Base-by-base conservation (phyloP, 768 basidiomycete species). In the Macrolepiota albuminosa region DNA sequence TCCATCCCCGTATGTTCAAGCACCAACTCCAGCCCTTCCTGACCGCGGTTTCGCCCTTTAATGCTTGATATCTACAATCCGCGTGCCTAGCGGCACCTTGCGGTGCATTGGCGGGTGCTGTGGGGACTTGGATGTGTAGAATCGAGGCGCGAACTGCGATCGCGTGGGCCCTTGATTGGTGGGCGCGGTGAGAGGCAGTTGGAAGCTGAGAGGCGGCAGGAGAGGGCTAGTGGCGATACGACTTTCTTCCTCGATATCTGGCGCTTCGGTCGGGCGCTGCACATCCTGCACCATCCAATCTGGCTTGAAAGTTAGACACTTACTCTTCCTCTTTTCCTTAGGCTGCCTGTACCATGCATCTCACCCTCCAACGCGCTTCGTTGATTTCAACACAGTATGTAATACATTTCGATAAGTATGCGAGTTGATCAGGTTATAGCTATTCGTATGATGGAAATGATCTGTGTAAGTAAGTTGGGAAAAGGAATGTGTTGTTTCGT, bases 251-350 rank as follows among this genome's bases (percentile, higher is more conserved):
- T 63, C 60, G 40, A 64, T 26, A 43, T 64, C 60, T 18, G 45
- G 21, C 33, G 24, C 39, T 34, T 43, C 26, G n/a, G 46, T 11
- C 13, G 56, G 62, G 0, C 60, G 57, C 29, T 49, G 54, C 8
- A n/a, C 42, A 8, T 43, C n/a, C 42, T 63, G 60, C 10, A 66
- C 61, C 65, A 66, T 64, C 14, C 61, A 10, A 45, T 64, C 59
- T n/a, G n/a, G n/a, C n/a, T n/a, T n/a, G n/a, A n/a, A n/a, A n/a
- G n/a, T 21, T 7, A 64, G 16, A n/a, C 63, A 61, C 4, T 55
- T 51, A 9, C 24, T 42, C 18, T 45, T 51, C 26, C 3, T 56
- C 36, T 6, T 39, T 45, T 16, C 5, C 24, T 36, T 43, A 4
- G 61, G 61, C 6, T 39, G 21, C 21, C 21, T 21, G 21, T 21